These are phyloP conservation scores for Nannochloris sp. DNA, from an alignment of 139 green algal genomes.

Conservation along the genomic window DNA sequence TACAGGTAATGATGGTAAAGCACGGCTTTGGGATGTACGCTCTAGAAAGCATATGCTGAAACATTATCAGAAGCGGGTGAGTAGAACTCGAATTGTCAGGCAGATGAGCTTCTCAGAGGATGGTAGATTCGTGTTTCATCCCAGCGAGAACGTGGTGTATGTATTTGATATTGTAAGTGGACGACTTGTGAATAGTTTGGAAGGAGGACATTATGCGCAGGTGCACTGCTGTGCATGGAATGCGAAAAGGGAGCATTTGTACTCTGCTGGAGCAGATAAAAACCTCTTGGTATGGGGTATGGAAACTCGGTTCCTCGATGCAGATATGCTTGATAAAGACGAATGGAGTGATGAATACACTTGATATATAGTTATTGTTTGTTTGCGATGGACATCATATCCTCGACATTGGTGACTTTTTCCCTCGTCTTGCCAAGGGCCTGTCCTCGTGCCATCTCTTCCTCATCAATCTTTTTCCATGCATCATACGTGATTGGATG, in stretches of 20 bases:
- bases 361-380: neutral
- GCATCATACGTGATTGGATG: slow-evolving; percentile 30
- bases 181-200: slow-evolving; percentile 17
- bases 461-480: slow-evolving; percentile 57
- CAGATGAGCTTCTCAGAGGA: slow-evolving; percentile 61
- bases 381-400: slow-evolving; percentile 47
- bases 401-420: slow-evolving; percentile 45
- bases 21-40: slow-evolving; percentile 70
- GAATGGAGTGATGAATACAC: slow-evolving; percentile 40
- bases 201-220: slow-evolving; percentile 23
- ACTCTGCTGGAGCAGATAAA: slow-evolving; percentile 53
- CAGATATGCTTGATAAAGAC: slow-evolving; percentile 26
- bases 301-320: neutral
- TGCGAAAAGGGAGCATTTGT: slow-evolving; percentile 45
- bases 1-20: slow-evolving; percentile 58
- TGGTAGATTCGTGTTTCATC: slow-evolving; percentile 54
- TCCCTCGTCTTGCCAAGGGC: slow-evolving; percentile 45
- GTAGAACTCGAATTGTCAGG: slow-evolving; percentile 34
- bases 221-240: slow-evolving; percentile 33
- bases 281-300: slow-evolving; percentile 59
- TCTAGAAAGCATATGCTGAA: slow-evolving; percentile 47
- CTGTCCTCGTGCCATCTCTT: slow-evolving; percentile 40
- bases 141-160: slow-evolving; percentile 52
- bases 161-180: slow-evolving; percentile 51
- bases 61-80: slow-evolving; percentile 51